phyloP scores from a whole-genome alignment of 805 yeast genomes.

The Soucietia sequanensis region DNA sequence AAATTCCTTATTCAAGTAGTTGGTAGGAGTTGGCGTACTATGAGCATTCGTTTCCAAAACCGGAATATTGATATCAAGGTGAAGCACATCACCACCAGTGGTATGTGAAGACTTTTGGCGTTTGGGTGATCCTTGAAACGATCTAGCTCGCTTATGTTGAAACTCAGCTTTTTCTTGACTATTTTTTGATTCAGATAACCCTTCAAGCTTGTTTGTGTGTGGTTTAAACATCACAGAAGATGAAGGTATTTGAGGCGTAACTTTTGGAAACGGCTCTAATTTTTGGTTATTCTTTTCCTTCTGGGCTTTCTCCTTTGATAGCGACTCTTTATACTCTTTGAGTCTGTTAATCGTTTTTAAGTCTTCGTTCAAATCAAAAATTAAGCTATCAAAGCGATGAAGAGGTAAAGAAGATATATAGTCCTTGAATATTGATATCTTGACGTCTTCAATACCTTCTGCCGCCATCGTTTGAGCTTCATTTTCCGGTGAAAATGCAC shows the following conservation, averaged over 20 bases:
- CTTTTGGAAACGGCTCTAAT: too few species aligned
- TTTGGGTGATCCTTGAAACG: too few species aligned
- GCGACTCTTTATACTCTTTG: not conserved
- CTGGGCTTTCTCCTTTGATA: too few species aligned
- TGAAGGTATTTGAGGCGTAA: too few species aligned
- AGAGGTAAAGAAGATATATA: not conserved
- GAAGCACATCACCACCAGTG: not conserved
- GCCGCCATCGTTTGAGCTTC: not conserved
- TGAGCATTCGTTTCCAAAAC: conserved; percentile 1
- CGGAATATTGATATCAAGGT: conserved; percentile 1
- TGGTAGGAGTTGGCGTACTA: not conserved
- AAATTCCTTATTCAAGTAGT: conserved; percentile 1
- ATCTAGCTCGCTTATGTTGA: too few species aligned
- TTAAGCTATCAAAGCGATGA: not conserved
- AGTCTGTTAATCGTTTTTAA: not conserved
- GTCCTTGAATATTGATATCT: not conserved
- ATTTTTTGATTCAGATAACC: too few species aligned
- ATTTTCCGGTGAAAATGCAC: not conserved
- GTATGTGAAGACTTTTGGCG: too few species aligned
- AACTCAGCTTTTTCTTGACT: too few species aligned
- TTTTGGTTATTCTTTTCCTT: too few species aligned
- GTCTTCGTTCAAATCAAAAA: conserved; percentile 1
- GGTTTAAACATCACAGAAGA: too few species aligned
- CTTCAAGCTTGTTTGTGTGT: too few species aligned
- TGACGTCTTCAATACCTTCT: too few species aligned